Evolutionary conservation across 139 green algal genomes (phyloP).

Genomic region (Mesotaenium endlicherianum): DNA sequence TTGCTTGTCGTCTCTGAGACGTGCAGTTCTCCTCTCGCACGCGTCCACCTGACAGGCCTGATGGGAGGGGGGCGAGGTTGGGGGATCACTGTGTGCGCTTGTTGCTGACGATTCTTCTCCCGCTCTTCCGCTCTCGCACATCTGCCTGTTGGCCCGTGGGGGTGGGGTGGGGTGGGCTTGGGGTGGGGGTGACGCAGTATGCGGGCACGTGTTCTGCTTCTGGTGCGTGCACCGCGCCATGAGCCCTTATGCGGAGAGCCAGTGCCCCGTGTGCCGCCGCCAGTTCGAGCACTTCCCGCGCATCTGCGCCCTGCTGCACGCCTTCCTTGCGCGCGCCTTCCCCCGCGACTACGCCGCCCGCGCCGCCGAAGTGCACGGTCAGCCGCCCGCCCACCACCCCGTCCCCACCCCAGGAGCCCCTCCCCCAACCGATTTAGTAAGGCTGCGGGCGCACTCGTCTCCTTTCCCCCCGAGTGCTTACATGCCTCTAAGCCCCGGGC

Average conservation of each 20-base stretch:
- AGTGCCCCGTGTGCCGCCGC: constrained; percentile 43
- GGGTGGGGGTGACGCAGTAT: constrained; percentile 6
- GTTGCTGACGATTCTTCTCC: too few relatives aligned
- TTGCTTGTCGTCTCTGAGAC: too few relatives aligned
- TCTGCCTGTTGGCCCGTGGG: too few relatives aligned
- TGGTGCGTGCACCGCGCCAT: constrained; percentile 45
- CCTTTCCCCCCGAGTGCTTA: too few relatives aligned
- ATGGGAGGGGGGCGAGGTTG: too few relatives aligned
- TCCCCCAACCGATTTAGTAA: neutral
- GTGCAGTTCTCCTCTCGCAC: too few relatives aligned
- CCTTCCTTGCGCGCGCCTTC: constrained; percentile 16
- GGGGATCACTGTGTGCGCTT: too few relatives aligned
- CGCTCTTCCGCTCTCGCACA: neutral
- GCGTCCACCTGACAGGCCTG: too few relatives aligned
- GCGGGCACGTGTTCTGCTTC: constrained; percentile 51
- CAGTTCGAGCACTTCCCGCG: constrained; percentile 35
- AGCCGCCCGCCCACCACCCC: neutral
- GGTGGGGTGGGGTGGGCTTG: neutral
- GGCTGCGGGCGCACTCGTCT: neutral
- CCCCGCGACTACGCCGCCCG: constrained; percentile 22
- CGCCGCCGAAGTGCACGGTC: constrained; percentile 4
- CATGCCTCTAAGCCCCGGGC: too few relatives aligned
- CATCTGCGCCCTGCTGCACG: constrained; percentile 40
- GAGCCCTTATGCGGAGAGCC: constrained; percentile 1
- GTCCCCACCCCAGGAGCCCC: neutral